Base-by-base conservation (phyloP, 208 protist species). In the Endotrypanum monterogeii region DNA sequence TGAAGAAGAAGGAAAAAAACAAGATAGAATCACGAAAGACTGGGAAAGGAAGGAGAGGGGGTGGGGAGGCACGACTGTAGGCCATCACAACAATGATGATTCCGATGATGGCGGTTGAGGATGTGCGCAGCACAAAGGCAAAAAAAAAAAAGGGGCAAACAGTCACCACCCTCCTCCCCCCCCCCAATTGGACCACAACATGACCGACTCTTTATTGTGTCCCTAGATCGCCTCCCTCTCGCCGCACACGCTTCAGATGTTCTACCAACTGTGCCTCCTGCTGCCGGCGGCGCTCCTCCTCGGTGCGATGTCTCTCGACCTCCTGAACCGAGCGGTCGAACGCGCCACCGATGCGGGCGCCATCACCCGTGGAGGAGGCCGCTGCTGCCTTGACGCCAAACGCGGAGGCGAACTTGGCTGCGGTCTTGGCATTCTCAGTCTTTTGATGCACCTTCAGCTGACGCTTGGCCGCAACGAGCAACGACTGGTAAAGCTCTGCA, bases 231-330 rank as follows among this genome's bases (percentile, higher is more conserved):
- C 28, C 48, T 44, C 63, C 74, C 65, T 94, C 91, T 28, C 83
- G 68, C 30, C 81, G 86, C 61, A 93, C 63, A 52, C 83, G 79
- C 73, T 96, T 96, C 51, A 92, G 77, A 11, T 85, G 78, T 67
- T 94, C 89, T n/a, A 84, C 86, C 37, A 96, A 82, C 58, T 90
- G 78, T 35, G 87, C 73, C 83, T 96, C 91, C 55, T 82, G 78
- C 50, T 69, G 74, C 51, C 65, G 70, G 41, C 84, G 68, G 0
- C 84, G 78, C 74, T 85, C 86, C 67, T 84, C 86, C 67, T 92
- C 89, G 6, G 51, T 63, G 11, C 60, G 71, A 18, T 75, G 77
- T 68, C 65, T 48, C 65, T 88, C 86, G 46, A 83, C 87, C 61
- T 93, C 89, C 48, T 87, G 80, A 35, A 84, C 77, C 0, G 68